Base-by-base conservation (phyloP, 352 stramenopile species). In the Phytophthora tubulina region DNA sequence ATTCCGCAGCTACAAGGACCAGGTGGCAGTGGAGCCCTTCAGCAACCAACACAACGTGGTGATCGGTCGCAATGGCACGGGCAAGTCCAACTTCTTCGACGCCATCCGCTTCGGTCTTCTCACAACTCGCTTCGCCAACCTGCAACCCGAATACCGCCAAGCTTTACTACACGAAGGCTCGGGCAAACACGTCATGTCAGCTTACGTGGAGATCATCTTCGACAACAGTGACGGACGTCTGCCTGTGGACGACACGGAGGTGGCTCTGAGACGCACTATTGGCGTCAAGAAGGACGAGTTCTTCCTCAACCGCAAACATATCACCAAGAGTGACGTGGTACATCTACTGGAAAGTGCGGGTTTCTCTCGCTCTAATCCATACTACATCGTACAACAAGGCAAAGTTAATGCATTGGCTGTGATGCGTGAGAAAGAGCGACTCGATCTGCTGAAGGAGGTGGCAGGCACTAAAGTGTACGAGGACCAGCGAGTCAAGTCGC, bases 311-410 rank as follows among this genome's bases (percentile, higher is more conserved):
- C 88, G 96, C 58, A 99, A 99, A 77, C 94, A 98, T 56, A 98
- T 99, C 56, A 98, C 91, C 51, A 99, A 99, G 82, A 97, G 90
- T 64, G 98, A 99, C 78, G 97, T 99, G n/a, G 87, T 97, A 49
- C 97, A 95, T 63, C 79, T 99, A 58, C 87, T 99, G 9, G 98
- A 99, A 78, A 99, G 95, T 46, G 98, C 98, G 1, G 98, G 98
- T 13, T 99, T 99, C 77, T 99, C 96, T 15, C 97, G 98, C 64
- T 96, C 90, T 31, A 99, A 99, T 80, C 98, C 98, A n/a, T 99
- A 99, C 82, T 99, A 99, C 75, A 99, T 99, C 70, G 98, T 99
- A 45, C 96, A 99, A 78, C 98, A 99, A 81, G 98, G 98, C 33
- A 99, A 99, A 70, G 98, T 99, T 21, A 99, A 99, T 67, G 93